A percentile compares a stretch with the other conserved stretches of the same genome.
Evolutionary conservation across 495 filamentous ascomycete species (phyloP).

Genomic region (Entonaema liquescens): DNA sequence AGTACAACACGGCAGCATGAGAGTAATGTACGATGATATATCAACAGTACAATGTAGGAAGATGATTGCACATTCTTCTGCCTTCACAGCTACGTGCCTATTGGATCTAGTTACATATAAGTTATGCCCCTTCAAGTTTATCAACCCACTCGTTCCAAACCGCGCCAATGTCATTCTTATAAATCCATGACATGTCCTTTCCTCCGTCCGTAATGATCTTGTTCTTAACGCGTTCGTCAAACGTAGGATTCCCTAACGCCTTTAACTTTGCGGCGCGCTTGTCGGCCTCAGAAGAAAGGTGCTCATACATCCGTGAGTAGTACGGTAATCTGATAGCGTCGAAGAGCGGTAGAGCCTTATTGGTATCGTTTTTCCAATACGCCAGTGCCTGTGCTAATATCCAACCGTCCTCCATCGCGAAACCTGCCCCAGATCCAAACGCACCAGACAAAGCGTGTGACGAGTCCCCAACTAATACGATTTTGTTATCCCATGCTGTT

Average conservation of each 20-base stretch:
- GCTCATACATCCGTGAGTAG: constrained; percentile 53
- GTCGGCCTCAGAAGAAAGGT: constrained; percentile 45
- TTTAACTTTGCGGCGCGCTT: constrained; percentile 38
- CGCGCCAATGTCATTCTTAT: constrained; percentile 55
- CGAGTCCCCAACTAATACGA: constrained; percentile 60
- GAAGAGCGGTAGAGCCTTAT: constrained; percentile 53
- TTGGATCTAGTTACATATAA: no score
- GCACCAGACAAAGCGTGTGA: constrained; percentile 59
- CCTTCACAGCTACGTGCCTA: background rate
- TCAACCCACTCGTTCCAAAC: constrained; percentile 51
- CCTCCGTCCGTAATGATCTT: constrained; percentile 48
- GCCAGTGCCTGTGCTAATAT: constrained; percentile 56
- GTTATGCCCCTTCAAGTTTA: constrained; percentile 14
- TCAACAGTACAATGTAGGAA: no score
- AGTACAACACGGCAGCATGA: no score
- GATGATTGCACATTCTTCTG: no score
- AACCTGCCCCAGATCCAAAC: constrained; percentile 60
- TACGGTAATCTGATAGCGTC: constrained; percentile 56
- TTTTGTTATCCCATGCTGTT: constrained; percentile 53
- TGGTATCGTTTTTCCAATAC: constrained; percentile 36
- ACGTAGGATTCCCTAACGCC: constrained; percentile 27
- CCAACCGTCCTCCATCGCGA: constrained; percentile 62
- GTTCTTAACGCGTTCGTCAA: constrained; percentile 42
- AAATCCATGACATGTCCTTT: constrained; percentile 55
- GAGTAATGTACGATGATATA: no score